Base-by-base conservation (phyloP, 768 basidiomycete species). In the Podaxis pistillaris region DNA sequence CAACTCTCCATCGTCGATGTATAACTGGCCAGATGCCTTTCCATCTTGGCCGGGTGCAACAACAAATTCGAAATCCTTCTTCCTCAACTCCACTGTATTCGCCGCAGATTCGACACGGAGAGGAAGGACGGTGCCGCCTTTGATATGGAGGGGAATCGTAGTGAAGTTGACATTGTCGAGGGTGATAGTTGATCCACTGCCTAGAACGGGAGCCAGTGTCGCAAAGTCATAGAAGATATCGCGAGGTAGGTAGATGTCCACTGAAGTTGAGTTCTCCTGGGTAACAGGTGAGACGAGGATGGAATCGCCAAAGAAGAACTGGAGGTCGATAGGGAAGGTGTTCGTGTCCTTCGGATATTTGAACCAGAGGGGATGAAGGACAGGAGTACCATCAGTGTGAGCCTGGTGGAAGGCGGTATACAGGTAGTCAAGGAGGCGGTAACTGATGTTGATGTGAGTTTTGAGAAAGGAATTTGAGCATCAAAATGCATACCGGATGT, bases 231-330 rank as follows among this genome's bases (percentile, higher is more conserved):
- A 90, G 76, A 87, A 89, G 50, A 73, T 80, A 66, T 88, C 87
- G 7, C 79, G 71, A 1, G 88, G 88, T 52, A 89, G 80, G 74
- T 90, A 89, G 63, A 84, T 77, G 7, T 75, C 73, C 50, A 88
- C 86, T 24, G 82, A 79, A 7, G 84, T 87, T 28, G 83, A 71
- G 68, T 84, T 78, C 64, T 86, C 84, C 28, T 82, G 80, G 0
- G 86, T 86, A 26, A 89, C 87, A 12, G 88, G 88, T 0, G 87
- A 87, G 6, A 89, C 86, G 52, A 90, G 83, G 69, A 90, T 76
- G 9, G 84, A 84, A 66, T 83, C 77, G 11, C 88, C 89, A 67
- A 79, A 89, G 78, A 90, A 82, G 79, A 86, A 89, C 67, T 90
- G 88, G 40, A 83, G 78, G 64, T 88, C 87, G 69, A 89, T 83